These are phyloP conservation scores for Pseudogymnoascus sp. DNA, from an alignment of 2,329 filamentous ascomycete species.

Conservation along the genomic window DNA sequence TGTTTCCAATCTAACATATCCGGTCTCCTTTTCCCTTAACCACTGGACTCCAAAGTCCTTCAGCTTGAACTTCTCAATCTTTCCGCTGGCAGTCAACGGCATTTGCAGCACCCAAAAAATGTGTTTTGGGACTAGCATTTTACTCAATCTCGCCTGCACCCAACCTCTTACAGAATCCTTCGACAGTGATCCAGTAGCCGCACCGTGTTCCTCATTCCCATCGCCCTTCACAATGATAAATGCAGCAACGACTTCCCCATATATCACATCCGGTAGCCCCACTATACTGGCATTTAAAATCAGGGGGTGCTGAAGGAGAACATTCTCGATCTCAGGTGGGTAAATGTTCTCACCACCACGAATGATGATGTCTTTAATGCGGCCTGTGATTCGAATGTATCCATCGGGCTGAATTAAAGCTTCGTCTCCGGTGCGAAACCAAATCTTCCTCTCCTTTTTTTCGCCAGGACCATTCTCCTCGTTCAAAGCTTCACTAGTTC, in stretches of 20 bases:
- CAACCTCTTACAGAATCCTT: conserved; percentile 58
- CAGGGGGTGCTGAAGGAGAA: conserved; percentile 61
- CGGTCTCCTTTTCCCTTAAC: conserved; percentile 23
- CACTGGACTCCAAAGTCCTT: conserved; percentile 55
- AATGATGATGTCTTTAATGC: conserved; percentile 95
- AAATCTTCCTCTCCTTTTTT: conserved; percentile 36
- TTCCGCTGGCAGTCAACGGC: conserved; percentile 92
- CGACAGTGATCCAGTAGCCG: conserved; percentile 33
- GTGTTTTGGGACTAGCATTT: conserved; percentile 77
- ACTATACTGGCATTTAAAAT: conserved; percentile 75
- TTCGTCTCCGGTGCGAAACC: conserved; percentile 94
- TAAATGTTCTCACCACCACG: conserved; percentile 94
- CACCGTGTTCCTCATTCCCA: conserved; percentile 24
- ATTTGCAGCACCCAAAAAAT: conserved; percentile 83
- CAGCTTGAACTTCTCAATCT: conserved; percentile 92
- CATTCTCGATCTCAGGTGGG: conserved; percentile 87
- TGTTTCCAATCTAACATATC: too few species aligned
- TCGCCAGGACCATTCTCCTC: conserved; percentile 30
- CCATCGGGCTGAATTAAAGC: conserved; percentile 75
- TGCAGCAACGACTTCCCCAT: conserved; percentile 80
- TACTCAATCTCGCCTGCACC: conserved; percentile 61
- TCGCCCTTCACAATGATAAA: conserved; percentile 59
- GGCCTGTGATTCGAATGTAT: conserved; percentile 79
- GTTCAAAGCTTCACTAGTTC: conserved; percentile 62
- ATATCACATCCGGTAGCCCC: conserved; percentile 70